Evolutionary conservation across 306 rosid species (phyloP), one percentile per base, ranked within the genome.

Genomic region (Echinosophora koreensis): DNA sequence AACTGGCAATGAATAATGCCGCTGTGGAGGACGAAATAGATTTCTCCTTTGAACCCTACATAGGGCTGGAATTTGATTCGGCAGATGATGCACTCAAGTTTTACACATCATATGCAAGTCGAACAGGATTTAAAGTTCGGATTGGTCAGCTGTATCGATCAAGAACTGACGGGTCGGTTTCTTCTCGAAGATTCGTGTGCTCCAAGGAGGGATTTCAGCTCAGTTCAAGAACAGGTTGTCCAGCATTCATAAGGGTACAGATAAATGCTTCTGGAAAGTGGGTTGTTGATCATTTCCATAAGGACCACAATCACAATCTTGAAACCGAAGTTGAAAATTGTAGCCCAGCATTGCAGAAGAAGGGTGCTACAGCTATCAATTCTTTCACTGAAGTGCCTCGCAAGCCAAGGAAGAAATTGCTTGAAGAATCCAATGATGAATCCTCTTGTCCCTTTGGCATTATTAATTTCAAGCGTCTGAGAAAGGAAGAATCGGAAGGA

Each of bases 201-300:
- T 92, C 93, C 2, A 95, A 95, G 83, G 98, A 95, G 87, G 98
- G 98, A 11, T 87, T 80, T 85, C 98, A 95, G 91, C 91, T 88
- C 71, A 92, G 85, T 80, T 90, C 98, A 39, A 87, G 98, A 74
- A 88, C 96, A 3, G 98, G 97, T 9, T 95, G 98, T 81, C 93
- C 96, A 1, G 98, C 98, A 46, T 88, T 89, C 75, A 86, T 95
- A 69, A 88, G 96, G 73, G 98, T 89, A 27, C 97, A 92, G 44
- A 80, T 81, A 74, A 85, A 88, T 34, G 92, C 82, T 84, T 88
- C 97, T 37, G 98, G 97, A 57, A 95, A 88, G 87, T 95, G 98
- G 98, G 89, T 89, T 68, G 42, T 95, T 66, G 97, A 92, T 82
- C 98, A 92, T 64, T 92, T 88, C 82, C 82, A 84, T 54, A 86